A percentile compares a stretch with the other conserved stretches of the same genome.
phyloP scores from a whole-genome alignment of 148 eudicot species.

The Rhododendron kiyosumense region DNA sequence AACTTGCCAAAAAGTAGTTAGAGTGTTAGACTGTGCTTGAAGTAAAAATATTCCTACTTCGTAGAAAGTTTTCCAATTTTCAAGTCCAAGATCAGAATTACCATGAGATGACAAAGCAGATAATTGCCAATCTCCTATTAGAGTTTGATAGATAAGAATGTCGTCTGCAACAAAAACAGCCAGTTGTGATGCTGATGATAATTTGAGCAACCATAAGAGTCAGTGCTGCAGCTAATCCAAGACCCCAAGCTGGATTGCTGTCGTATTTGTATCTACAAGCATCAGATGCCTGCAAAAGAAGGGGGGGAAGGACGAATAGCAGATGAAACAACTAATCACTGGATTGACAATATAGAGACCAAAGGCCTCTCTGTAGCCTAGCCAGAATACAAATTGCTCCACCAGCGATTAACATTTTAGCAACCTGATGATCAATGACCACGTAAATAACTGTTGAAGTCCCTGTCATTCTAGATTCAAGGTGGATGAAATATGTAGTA shows the following conservation, averaged over 20 bases:
- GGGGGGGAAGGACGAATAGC: neutral
- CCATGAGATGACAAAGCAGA: slow-evolving; percentile 84
- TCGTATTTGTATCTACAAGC: slow-evolving; percentile 63
- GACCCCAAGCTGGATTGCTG: slow-evolving; percentile 64
- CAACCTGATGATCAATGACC: neutral
- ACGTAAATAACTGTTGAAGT: too few relatives aligned
- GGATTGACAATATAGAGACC: neutral
- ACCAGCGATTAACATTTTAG: neutral
- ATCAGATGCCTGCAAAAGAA: slow-evolving; percentile 45
- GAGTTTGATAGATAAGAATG: slow-evolving; percentile 38
- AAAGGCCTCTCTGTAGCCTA: slow-evolving; percentile 4
- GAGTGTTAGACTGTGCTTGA: neutral
- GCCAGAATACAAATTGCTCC: neutral
- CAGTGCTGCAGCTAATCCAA: slow-evolving; percentile 66
- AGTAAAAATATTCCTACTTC: neutral
- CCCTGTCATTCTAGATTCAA: neutral
- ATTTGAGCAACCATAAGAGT: slow-evolving; percentile 70
- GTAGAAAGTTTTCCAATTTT: neutral
- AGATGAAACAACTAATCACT: neutral
- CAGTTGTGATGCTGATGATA: slow-evolving; percentile 47
- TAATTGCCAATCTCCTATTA: slow-evolving; percentile 52
- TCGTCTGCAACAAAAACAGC: slow-evolving; percentile 73
- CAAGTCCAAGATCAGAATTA: slow-evolving; percentile 21
- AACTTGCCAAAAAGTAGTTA: neutral
- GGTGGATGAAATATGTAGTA: neutral